These are phyloP conservation scores for Cyclaneusma minus DNA, from an alignment of 2,329 filamentous ascomycete genomes.

Conservation along the genomic window DNA sequence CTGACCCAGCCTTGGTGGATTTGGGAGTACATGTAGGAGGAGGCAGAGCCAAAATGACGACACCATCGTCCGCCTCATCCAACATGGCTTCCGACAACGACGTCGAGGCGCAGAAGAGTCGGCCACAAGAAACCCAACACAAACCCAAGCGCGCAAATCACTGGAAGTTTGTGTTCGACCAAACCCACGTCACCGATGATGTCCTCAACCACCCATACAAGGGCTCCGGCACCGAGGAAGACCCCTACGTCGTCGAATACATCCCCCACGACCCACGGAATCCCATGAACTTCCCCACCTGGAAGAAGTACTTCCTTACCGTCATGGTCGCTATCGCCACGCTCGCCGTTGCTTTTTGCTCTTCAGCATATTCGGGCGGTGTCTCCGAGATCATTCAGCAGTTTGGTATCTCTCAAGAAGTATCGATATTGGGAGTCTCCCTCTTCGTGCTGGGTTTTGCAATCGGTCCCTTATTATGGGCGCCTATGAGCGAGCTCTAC, in stretches of 20 bases:
- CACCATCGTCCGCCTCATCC: conserved; percentile 6
- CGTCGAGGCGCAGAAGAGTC: conserved; percentile 9
- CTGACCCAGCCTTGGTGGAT: no score
- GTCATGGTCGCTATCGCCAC: conserved; percentile 25
- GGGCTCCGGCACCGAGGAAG: conserved; percentile 33
- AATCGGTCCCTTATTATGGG: conserved; percentile 49
- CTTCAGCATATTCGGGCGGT: conserved; percentile 22
- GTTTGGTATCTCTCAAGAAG: conserved; percentile 5
- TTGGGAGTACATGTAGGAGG: no score
- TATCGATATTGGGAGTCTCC: conserved; percentile 41
- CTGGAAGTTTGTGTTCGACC: conserved; percentile 27
- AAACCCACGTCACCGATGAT: conserved; percentile 27
- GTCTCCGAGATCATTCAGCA: conserved; percentile 17
- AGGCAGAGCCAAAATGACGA: no score
- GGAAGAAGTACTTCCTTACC: conserved; percentile 34
- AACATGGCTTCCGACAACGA: conserved; percentile 5
- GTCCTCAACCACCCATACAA: conserved; percentile 26
- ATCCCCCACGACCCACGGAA: conserved; percentile 37
- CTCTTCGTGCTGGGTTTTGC: conserved; percentile 44
- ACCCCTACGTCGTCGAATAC: conserved; percentile 37
- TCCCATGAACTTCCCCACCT: conserved; percentile 30
- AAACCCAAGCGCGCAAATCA: conserved; percentile 9
- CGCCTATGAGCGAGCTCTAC: conserved; percentile 47
- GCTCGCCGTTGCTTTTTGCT: conserved; percentile 21
- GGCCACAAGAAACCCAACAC: conserved; percentile 1